Conservation (phyloP, 1,284 basidiomycete genomes). For the Kwoniella shivajii region DNA sequence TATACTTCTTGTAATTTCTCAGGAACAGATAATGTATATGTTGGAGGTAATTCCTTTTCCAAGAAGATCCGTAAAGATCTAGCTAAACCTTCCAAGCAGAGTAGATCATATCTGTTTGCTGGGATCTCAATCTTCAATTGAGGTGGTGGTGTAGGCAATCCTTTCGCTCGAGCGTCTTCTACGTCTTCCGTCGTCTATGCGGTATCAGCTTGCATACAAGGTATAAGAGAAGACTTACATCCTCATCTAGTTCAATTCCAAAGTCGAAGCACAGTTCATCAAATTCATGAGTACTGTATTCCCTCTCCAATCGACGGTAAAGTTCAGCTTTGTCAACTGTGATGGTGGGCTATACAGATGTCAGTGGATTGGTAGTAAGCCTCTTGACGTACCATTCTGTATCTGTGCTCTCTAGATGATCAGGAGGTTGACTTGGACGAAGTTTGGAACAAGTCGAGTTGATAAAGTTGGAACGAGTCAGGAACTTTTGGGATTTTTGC, state of each 20-base stretch:
- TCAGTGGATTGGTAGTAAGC: background rate
- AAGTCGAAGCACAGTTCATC: conserved; percentile 97
- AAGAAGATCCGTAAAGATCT: conserved; percentile 86
- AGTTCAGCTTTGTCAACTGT: conserved; percentile 94
- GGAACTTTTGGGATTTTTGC: no score
- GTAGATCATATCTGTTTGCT: conserved; percentile 95
- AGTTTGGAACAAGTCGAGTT: no score
- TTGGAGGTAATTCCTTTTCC: conserved; percentile 67
- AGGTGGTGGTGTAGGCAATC: conserved; percentile 76
- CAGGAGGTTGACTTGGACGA: no score
- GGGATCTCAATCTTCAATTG: conserved; percentile 99
- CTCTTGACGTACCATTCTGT: no score
- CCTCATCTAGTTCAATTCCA: conserved; percentile 95
- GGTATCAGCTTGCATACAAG: background rate
- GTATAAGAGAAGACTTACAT: conserved; percentile 61
- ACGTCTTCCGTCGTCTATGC: conserved; percentile 84
- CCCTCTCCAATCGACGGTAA: conserved; percentile 79
- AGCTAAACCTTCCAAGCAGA: conserved; percentile 95
- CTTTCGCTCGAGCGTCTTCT: conserved; percentile 75
- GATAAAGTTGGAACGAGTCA: no score
- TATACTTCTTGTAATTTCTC: conserved; percentile 67
- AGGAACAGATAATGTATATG: conserved; percentile 73
- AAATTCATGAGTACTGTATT: conserved; percentile 89
- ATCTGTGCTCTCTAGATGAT: no score
- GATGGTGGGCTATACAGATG: conserved; percentile 72